Conservation (phyloP, 257 asterid genomes). For the Lycium ferocissimum region DNA sequence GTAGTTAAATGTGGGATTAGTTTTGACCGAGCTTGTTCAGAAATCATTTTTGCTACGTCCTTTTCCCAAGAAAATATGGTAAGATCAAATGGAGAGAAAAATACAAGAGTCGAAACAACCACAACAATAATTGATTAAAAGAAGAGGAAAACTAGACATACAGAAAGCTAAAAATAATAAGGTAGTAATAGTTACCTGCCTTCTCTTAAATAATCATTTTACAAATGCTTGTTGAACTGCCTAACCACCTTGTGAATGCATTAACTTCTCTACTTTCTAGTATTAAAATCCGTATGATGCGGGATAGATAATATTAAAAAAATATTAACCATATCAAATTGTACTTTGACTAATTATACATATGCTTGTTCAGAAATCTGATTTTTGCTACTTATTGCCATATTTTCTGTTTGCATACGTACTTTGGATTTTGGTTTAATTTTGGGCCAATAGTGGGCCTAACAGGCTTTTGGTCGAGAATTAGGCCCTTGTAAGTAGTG, state of each 20-base stretch:
- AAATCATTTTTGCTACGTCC: too few relatives aligned
- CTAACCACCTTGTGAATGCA: background rate
- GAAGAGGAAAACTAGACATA: background rate
- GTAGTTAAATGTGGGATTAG: too few relatives aligned
- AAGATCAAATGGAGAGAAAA: background rate
- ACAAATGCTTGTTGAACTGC: background rate
- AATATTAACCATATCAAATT: background rate
- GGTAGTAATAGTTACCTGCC: background rate
- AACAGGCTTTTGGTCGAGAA: background rate
- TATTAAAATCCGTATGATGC: too few relatives aligned
- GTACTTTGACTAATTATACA: background rate
- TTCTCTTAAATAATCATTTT: background rate
- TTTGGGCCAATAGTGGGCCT: constrained; percentile 8
- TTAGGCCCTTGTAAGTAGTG: background rate
- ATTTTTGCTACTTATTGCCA: background rate
- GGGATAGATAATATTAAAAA: background rate
- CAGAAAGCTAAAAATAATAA: background rate
- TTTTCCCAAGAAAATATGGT: too few relatives aligned
- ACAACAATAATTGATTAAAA: background rate
- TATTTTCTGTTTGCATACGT: background rate
- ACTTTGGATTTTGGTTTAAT: background rate
- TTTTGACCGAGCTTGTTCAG: too few relatives aligned
- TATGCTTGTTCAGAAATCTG: background rate
- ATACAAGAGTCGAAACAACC: background rate
- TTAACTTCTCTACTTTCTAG: background rate